Base-by-base conservation (phyloP, 202 grass and related monocot genomes). In the Digitaria exilis region DNA sequence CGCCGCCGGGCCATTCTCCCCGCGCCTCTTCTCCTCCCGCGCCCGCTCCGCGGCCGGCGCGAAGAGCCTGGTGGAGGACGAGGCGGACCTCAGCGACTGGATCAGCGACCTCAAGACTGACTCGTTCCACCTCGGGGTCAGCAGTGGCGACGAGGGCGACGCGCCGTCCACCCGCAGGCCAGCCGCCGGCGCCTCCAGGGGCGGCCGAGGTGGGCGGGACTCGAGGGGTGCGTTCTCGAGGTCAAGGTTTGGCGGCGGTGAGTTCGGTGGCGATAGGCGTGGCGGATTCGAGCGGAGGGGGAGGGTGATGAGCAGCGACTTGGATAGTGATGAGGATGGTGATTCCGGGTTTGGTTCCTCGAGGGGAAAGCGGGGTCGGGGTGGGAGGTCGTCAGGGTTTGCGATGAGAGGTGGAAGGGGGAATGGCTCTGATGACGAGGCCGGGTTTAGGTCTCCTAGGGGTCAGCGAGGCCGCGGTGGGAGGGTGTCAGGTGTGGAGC, bases 11-110 rank as follows among this genome's bases (percentile, higher is more conserved):
- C 55, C 55, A 56, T 64, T 72, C 46, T 21, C 65, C 55, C n/a
- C 50, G 50, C 50, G 66, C 65, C 80, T 86, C 80, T 84, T 86
- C 76, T 93, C 87, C 82, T 90, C 92, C n/a, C 69, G 90, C 50
- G 71, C 64, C 13, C 44, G 59, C 32, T 45, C 50, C 30, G 19
- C 42, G 12, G 66, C 73, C 12, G 75, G 49, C 12, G 78, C 86
- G 35, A 93, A 85, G 82, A 93, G 92, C 85, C 84, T 95, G 48
- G 83, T 91, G 52, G 92, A 95, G 13, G 95, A 95, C 73, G 87
- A 98, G 77, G 95, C 90, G 10, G 92, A 93, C 51, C 92, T 95
- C 45, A 91, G 89, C 69, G 92, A 98, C 75, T 93, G 90, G 95
- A 46, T 95, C 51, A 82, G 89, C 32, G 89, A 98, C 73, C 78